Base-by-base conservation (phyloP, 805 yeast species). In the Yarrowia deformans region DNA sequence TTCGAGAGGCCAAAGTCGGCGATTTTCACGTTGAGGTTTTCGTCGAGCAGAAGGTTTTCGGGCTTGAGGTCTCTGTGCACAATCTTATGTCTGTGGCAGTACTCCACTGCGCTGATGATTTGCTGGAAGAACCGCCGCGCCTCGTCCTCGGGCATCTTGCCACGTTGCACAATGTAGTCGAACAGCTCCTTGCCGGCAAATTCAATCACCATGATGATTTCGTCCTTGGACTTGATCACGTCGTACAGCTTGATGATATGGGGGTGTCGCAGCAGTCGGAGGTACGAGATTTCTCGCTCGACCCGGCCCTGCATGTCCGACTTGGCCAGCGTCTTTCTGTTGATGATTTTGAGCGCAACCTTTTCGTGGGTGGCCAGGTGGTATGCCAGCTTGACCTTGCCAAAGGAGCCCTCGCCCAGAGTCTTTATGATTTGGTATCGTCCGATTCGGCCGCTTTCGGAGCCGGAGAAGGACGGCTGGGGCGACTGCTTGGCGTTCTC, bases 21-120 rank as follows among this genome's bases (percentile, higher is more conserved):
- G 80, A 93, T 94, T 79, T 94, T 93, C 67, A 93, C 97, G 77
- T 94, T 93, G 74, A 93, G 81, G 71, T 91, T 88, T 74, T 93
- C 98, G 78, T 94, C 98, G 72, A 93, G 82, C 71, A 93, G 82
- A 78, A 93, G 82, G 77, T 93, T 93, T 78, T 95, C 99, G 0
- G 99, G 99, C 78, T 95, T 95, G 78, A 95, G 85, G 81, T 95
- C 99, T 74, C 99, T 84, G 77, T 93, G 98, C 52, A 93, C 98
- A 81, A 93, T 93, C 81, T 93, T 94, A 79, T 93, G 97, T 70
- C 97, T 85, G 79, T 93, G 98, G 77, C 98, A 93, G 80, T 94
- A 94, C 75, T 93, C 97, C 3, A 93, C 97, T 7, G 98, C 98
- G 58, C 97, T 93, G 69, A 94, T 92, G 61, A 94, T 94, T 79